These are phyloP conservation scores for Capniomyces stellatus DNA, from an alignment of 371 early-diverging fungal species.

Conservation along the genomic window DNA sequence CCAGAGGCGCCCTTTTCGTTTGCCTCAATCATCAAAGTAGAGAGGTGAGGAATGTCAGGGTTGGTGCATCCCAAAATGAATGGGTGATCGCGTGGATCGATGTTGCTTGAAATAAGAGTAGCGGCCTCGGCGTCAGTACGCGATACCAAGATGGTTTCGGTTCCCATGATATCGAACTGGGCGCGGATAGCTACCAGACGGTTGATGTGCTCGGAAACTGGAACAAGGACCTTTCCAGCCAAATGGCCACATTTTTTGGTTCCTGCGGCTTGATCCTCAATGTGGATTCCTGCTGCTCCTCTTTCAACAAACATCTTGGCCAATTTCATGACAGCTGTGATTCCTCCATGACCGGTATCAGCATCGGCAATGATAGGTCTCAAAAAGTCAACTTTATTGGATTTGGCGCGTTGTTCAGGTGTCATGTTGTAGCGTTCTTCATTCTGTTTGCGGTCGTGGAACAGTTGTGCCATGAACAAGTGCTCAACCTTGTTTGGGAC, in stretches of 20 bases:
- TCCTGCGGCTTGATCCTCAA: constrained; percentile 90
- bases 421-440: constrained; percentile 64
- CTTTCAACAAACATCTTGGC: constrained; percentile 89
- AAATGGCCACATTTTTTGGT: constrained; percentile 98
- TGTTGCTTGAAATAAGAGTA: constrained; percentile 84
- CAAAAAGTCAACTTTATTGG: constrained; percentile 71
- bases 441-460: constrained; percentile 95
- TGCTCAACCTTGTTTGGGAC: constrained; percentile 98
- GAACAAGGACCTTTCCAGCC: constrained; percentile 97
- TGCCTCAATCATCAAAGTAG: constrained; percentile 60
- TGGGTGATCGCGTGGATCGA: constrained; percentile 91
- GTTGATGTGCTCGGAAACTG: constrained; percentile 93
- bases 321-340: constrained; percentile 80
- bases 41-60: constrained; percentile 48
- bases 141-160: constrained; percentile 82
- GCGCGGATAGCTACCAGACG: constrained; percentile 88
- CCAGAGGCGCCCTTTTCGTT: constrained; percentile 54
- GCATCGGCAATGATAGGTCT: constrained; percentile 96
- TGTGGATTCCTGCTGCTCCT: constrained; percentile 77
- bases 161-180: constrained; percentile 96
- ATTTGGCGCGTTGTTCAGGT: constrained; percentile 43
- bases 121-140: constrained; percentile 98
- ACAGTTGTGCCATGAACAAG: constrained; percentile 89
- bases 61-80: constrained; percentile 88
- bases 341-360: constrained; percentile 92